Evolutionary conservation across 1,284 basidiomycete species (phyloP), one percentile per base, ranked within the genome.

Genomic region (Puccinia triticina): DNA sequence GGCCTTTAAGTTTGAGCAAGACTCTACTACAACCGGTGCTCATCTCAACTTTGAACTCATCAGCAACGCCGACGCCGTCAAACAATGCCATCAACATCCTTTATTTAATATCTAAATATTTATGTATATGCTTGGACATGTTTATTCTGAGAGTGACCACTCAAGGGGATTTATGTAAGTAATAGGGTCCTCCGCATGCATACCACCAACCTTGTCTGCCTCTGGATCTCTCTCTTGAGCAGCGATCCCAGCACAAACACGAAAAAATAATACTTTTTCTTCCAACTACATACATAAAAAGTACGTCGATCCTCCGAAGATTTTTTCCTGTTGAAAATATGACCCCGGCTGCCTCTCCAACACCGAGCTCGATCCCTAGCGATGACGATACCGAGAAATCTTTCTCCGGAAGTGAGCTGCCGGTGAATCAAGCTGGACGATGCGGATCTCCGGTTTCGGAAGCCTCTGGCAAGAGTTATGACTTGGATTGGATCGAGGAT

Each of bases 401-500:
- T 29, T 74, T 74, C 29, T 74, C 72, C 29, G 72, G 57, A 26
- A 74, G 50, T 18, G 72, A 57, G 40, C 7, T 26, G 4, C 57
- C 40, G n/a, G 12, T 37, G 26, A 26, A 29, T 32, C 32, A 10
- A 21, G n/a, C 12, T 5, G 72, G 34, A 21, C 26, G 23, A n/a
- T 3, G 23, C 50, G 32, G 48, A 8, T 57, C 72, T 16, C 0
- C 26, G 21, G 43, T 21, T 18, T n/a, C 48, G 34, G 50, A 5
- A 50, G n/a, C 12, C 37, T 59, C n/a, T 29, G 8, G 2, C 5
- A 0, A 32, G n/a, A 53, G 72, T 5, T 74, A 53, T 50, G 72
- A 74, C 23, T 29, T 74, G 7, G 72, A 74, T n/a, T 74, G 53
- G 50, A 74, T 74, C 72, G 72, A 74, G 16, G 46, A 32, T 3